Percentiles rank a stretch among this genome's conserved stretches.
phyloP scores from a whole-genome alignment of 805 yeast genomes.

The Myxozyma lipomycoides region DNA sequence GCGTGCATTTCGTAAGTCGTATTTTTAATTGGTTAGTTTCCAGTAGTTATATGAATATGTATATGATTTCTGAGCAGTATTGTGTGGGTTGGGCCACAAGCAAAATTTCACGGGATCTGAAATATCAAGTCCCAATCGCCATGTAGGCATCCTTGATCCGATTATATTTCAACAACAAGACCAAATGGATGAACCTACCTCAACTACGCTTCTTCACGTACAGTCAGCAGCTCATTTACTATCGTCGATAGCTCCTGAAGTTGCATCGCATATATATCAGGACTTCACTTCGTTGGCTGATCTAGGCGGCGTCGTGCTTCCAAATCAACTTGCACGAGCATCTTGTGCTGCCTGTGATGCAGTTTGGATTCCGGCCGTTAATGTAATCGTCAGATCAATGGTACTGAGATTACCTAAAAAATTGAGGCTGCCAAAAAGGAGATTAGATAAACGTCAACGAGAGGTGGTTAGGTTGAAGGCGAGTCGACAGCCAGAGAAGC shows the following conservation, averaged over 20 bases:
- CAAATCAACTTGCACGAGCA: slow-evolving; percentile 14
- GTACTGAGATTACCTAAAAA: neutral
- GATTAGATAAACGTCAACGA: slow-evolving; percentile 9
- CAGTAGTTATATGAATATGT: no score
- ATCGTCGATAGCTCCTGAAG: slow-evolving; percentile 7
- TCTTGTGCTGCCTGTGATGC: slow-evolving; percentile 20
- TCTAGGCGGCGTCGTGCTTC: slow-evolving; percentile 6
- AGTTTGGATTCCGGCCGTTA: slow-evolving; percentile 25
- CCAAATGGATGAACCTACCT: neutral
- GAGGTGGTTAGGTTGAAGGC: neutral
- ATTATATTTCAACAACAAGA: no score
- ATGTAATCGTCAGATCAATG: slow-evolving; percentile 10
- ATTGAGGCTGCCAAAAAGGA: neutral
- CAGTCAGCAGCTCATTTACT: slow-evolving; percentile 23
- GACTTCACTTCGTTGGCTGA: slow-evolving; percentile 11
- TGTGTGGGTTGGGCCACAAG: no score
- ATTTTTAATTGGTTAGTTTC: no score
- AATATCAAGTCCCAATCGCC: no score
- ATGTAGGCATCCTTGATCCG: no score
- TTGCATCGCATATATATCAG: slow-evolving; percentile 13
- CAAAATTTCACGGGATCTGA: no score
- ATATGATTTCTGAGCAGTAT: no score
- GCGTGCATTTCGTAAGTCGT: no score
- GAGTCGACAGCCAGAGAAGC: neutral
- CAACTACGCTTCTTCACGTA: slow-evolving; percentile 4